These are phyloP conservation scores for Sarocladium strictum DNA, from an alignment of 2,329 filamentous ascomycete species.

Conservation along the genomic window DNA sequence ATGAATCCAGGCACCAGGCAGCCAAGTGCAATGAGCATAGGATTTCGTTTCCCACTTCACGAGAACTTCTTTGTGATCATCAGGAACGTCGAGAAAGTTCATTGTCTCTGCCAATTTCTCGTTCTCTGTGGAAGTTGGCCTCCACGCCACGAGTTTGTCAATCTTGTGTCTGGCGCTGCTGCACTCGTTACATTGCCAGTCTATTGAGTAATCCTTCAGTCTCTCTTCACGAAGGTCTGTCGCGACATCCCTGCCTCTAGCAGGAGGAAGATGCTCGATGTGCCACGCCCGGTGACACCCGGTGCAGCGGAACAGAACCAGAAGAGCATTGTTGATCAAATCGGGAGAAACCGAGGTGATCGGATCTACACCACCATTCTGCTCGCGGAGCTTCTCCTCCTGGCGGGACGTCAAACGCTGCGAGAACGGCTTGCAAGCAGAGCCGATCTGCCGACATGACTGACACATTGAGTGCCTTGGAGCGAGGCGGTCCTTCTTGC, in stretches of 20 bases:
- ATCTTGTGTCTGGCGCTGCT: conserved; percentile 59
- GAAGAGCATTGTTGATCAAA: conserved; percentile 68
- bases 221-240: conserved; percentile 39
- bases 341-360: conserved; percentile 54
- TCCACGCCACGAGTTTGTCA: conserved; percentile 80
- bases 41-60: conserved; percentile 81
- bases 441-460: conserved; percentile 58
- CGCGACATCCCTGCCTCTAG: conserved; percentile 23
- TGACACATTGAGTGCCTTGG: conserved; percentile 70
- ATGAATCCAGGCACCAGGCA: conserved; percentile 83
- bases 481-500: conserved; percentile 61
- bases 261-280: conserved; percentile 68
- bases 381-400: conserved; percentile 75
- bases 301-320: conserved; percentile 77
- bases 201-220: conserved; percentile 64
- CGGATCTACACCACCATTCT: conserved; percentile 76
- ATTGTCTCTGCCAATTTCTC: neutral
- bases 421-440: conserved; percentile 70
- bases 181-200: conserved; percentile 81
- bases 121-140: conserved; percentile 42
- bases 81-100: conserved; percentile 38
- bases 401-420: conserved; percentile 65
- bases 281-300: conserved; percentile 77
- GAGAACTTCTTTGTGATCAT: conserved; percentile 82
- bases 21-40: conserved; percentile 80